These are phyloP conservation scores for Berkeleyomyces basicola DNA, from an alignment of 2,329 filamentous ascomycete species.

Conservation along the genomic window DNA sequence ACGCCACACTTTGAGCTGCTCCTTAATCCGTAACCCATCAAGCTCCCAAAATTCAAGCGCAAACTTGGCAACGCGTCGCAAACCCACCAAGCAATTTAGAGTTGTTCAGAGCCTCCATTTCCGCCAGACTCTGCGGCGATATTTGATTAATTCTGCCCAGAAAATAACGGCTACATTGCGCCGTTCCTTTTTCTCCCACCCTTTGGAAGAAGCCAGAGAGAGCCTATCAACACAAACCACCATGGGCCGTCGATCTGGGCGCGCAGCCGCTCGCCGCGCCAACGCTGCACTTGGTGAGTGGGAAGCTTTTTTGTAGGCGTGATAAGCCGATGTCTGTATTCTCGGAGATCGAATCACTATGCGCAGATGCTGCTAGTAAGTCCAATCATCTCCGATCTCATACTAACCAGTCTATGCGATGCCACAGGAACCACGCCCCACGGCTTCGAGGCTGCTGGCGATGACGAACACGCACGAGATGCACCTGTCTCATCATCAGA, in stretches of 20 bases:
- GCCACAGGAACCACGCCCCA: constrained; percentile 27
- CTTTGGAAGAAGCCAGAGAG: not conserved
- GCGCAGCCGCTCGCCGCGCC: constrained; percentile 36
- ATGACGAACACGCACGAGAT: constrained; percentile 26
- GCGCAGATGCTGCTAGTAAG: not conserved
- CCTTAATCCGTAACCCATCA: not conserved
- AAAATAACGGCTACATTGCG: too few species aligned
- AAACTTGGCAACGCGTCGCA: not conserved
- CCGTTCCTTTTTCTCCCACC: not conserved
- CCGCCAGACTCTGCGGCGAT: not conserved
- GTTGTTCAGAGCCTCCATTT: not conserved
- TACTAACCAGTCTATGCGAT: not conserved
- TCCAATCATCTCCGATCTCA: not conserved
- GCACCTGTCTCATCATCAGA: constrained; percentile 18
- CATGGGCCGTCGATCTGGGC: constrained; percentile 31
- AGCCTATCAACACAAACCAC: not conserved
- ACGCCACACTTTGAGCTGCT: not conserved
- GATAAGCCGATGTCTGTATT: not conserved
- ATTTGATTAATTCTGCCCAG: too few species aligned
- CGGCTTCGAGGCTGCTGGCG: constrained; percentile 24
- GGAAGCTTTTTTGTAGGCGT: not conserved
- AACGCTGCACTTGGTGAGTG: constrained; percentile 35
- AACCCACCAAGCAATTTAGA: not conserved
- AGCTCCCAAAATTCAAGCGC: not conserved
- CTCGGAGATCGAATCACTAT: not conserved